Evolutionary conservation across 1,284 basidiomycete species (phyloP), one percentile per base, ranked within the genome.

Genomic region (Papiliotrema laurentii): DNA sequence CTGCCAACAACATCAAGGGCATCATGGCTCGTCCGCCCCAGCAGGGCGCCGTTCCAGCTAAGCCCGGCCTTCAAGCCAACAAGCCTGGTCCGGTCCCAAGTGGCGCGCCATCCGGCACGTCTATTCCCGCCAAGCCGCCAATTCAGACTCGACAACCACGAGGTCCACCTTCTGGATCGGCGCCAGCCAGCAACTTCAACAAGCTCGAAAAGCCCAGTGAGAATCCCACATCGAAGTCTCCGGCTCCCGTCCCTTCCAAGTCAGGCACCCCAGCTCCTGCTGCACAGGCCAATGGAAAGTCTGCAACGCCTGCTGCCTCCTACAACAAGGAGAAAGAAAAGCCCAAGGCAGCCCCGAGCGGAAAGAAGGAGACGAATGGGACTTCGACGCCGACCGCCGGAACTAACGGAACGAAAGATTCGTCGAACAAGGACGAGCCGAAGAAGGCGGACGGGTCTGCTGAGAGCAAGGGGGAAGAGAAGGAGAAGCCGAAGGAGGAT

Each of bases 401-500:
- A 16, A 31, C 30, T n/a, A 31, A 31, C 30, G 30, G 16, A 16
- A 31, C 24, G 22, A 42, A 42, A 30, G 42, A 40, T 33, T 38
- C 41, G 26, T 18, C 22, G 22, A 45, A 27, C 19, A 26, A 43
- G 18, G 50, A 39, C 18, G 43, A 22, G 34, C 14, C 31, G 37
- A 27, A 44, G 11, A 19, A 18, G n/a, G 38, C 42, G n/a, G n/a
- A n/a, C n/a, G n/a, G n/a, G n/a, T n/a, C n/a, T n/a, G n/a, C 22
- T 31, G 30, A 31, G 27, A 45, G 33, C 36, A 24, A 33, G 47
- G 50, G 31, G 16, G n/a, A 18, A 11, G 5, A 30, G 28, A 25
- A 44, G 5, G 42, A 44, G 30, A 44, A 44, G 21, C 27, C 49
- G 5, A 34, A 49, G 86, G 22, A 84, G 82, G 55, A 24, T 11